These are phyloP conservation scores for Saccharomycopsis fermentans DNA, from an alignment of 805 yeast genomes.

Conservation along the genomic window DNA sequence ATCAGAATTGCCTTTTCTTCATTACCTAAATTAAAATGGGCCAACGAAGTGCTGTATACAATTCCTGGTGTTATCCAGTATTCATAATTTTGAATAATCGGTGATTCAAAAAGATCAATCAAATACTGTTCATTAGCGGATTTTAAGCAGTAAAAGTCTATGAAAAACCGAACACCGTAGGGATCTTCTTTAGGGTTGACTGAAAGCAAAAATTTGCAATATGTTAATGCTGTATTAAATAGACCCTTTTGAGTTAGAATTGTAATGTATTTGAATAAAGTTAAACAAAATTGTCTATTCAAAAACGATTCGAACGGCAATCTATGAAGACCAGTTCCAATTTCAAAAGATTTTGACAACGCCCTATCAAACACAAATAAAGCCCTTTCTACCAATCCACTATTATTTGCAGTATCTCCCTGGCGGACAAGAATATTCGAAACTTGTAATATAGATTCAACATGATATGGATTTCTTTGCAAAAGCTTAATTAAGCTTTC, in stretches of 20 bases:
- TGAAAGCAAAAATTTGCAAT: conserved; percentile 59
- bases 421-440: conserved; percentile 66
- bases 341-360: conserved; percentile 46
- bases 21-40: conserved; percentile 39
- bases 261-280: conserved; percentile 61
- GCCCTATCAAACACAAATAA: conserved; percentile 72
- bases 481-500: conserved; percentile 53
- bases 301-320: conserved; percentile 67
- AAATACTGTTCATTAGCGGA: conserved; percentile 56
- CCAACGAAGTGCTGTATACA: conserved; percentile 54
- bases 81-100: conserved; percentile 44
- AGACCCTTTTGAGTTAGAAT: conserved; percentile 71
- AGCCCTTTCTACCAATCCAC: conserved; percentile 67
- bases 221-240: conserved; percentile 64
- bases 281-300: conserved; percentile 68
- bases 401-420: conserved; percentile 65
- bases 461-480: conserved; percentile 60
- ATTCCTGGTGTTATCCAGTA: conserved; percentile 70
- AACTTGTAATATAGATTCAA: conserved; percentile 68
- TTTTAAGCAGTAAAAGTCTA: conserved; percentile 67
- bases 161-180: conserved; percentile 69
- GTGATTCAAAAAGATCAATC: conserved; percentile 44
- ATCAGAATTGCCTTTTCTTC: conserved; percentile 36
- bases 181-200: conserved; percentile 76
- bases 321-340: conserved; percentile 46